phyloP scores from a whole-genome alignment of 2,329 filamentous ascomycete species.

The Tolypocladium amazonense region DNA sequence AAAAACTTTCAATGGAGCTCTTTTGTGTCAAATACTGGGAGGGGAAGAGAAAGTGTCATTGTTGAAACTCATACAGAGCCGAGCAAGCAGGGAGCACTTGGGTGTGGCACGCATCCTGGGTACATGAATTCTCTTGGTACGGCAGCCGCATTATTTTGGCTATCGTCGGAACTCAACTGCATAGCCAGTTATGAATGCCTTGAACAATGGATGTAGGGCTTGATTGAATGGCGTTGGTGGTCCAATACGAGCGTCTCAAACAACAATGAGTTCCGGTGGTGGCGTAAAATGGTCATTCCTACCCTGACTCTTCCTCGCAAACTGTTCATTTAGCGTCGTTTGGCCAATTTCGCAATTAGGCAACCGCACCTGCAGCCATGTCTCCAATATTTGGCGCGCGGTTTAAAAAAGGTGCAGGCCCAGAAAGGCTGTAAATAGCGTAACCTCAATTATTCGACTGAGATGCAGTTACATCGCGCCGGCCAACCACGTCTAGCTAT shows the following conservation, averaged over 20 bases:
- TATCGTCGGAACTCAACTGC: no score
- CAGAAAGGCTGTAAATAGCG: neutral
- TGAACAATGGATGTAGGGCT: neutral
- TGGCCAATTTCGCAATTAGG: neutral
- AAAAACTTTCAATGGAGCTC: neutral
- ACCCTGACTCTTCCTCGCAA: neutral
- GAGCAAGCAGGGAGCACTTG: no score
- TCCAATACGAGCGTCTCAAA: neutral
- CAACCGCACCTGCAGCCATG: no score
- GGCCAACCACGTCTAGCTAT: neutral
- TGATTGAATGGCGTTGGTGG: neutral
- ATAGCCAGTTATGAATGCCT: no score
- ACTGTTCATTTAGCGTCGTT: neutral
- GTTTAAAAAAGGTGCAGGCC: neutral
- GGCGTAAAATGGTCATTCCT: neutral
- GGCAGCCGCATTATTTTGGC: no score
- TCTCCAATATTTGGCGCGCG: neutral
- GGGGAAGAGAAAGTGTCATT: no score
- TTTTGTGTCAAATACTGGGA: no score
- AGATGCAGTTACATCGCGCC: neutral
- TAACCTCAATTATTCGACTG: neutral
- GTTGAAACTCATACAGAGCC: no score
- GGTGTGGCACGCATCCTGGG: no score
- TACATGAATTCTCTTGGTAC: no score
- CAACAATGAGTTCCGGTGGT: neutral